Evolutionary conservation across 345 rosid genomes (phyloP), one percentile per base, ranked within the genome.

Genomic region (Gossypium thurberi): DNA sequence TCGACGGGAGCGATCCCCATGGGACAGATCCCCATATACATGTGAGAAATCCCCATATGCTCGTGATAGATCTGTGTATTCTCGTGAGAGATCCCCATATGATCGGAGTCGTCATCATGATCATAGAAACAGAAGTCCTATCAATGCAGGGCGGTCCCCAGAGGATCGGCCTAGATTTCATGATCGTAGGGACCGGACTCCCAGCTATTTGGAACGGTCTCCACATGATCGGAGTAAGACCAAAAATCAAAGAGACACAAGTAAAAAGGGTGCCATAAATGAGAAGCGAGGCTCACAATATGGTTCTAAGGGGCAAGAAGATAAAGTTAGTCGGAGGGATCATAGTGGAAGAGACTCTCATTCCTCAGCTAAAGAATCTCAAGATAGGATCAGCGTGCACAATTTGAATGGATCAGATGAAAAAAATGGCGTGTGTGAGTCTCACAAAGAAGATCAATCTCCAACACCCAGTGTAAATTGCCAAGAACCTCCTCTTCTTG

Each of bases 81-180:
- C 74, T 68, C 88, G 82, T 52, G 90, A 86, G 69, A 89, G 81
- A 79, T 94, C 99, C 53, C 97, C 99, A 59, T 82, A 83, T 77
- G 94, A 86, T 52, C 83, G 93, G 72, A 83, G 81, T 81, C 91
- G 81, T 40, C 87, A 80, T 76, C 78, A 81, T 82, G 97, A 88
- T 78, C 82, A 87, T 79, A 90, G 97, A 82, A 86, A 79, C 71
- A 80, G 86, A 83, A 94, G 97, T 82, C 98, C 98, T 72, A 70
- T 82, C 74, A 82, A 78, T 82, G 82, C 87, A 53, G 95, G 82
- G 72, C 82, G 84, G 82, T 87, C 97, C 66, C 89, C 89, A 42
- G 82, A 82, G 73, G 90, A 85, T 73, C 85, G 85, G 62, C 71
- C 80, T 62, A 80, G 85, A 62, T 70, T 77, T 67, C 81, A 84